Conservation (phyloP, 371 early-diverging fungal species). For the Blastocladiella emersonii region DNA sequence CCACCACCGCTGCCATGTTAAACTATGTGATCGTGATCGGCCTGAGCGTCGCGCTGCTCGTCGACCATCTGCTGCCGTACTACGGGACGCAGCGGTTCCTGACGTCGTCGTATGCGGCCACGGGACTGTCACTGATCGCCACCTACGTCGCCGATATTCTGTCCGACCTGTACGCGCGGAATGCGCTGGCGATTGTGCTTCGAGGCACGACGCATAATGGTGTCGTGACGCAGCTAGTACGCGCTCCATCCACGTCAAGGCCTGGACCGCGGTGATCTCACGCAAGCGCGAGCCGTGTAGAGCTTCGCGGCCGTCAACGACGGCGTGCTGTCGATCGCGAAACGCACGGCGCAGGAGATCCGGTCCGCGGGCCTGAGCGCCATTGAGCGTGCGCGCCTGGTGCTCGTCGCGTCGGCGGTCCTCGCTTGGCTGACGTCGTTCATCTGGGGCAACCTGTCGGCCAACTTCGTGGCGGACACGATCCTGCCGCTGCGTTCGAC, state of each 20-base stretch:
- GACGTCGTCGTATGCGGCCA: background rate
- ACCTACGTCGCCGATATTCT: background rate
- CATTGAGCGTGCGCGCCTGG: background rate
- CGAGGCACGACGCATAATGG: background rate
- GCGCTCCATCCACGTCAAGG: background rate
- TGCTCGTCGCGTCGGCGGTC: background rate
- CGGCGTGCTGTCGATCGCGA: background rate
- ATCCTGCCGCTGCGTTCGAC: background rate
- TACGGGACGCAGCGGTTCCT: background rate
- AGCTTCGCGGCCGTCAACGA: background rate
- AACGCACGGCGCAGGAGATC: background rate
- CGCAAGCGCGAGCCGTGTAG: background rate
- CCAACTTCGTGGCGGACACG: background rate
- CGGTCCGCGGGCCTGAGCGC: background rate
- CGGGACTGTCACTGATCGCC: background rate
- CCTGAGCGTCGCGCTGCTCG: background rate
- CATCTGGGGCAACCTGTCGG: background rate
- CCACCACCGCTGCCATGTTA: no score
- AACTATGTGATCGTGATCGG: background rate
- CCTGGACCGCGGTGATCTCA: background rate
- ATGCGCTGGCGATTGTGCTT: background rate
- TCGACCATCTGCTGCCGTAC: background rate
- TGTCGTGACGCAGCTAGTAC: background rate
- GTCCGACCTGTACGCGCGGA: background rate
- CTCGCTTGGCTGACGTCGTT: background rate